Conservation (phyloP, 129 eudicot genomes). For the Glebionis coronaria region DNA sequence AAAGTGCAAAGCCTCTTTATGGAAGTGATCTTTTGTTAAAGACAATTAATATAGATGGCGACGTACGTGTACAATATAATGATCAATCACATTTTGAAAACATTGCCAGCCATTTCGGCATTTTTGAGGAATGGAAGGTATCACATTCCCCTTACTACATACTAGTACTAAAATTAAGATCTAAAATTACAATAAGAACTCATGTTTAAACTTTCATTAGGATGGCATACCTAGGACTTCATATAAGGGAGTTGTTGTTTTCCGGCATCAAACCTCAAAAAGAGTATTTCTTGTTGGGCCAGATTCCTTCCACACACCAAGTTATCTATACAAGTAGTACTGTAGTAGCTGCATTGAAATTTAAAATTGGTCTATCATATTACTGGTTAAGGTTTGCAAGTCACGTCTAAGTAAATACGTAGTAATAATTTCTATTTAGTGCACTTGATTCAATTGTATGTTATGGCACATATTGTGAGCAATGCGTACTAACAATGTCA, state of each 20-base stretch:
- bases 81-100: slow-evolving; percentile 72
- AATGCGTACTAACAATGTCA: too few species aligned
- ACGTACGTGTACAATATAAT: slow-evolving; percentile 67
- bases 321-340: too few species aligned
- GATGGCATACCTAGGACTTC: slow-evolving; percentile 88
- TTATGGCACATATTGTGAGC: too few species aligned
- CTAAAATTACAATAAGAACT: neutral
- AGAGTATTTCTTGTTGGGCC: slow-evolving; percentile 84
- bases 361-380: too few species aligned
- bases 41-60: slow-evolving; percentile 60
- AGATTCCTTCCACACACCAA: slow-evolving; percentile 48
- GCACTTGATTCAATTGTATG: too few species aligned
- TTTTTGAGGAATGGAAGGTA: slow-evolving; percentile 99
- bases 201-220: slow-evolving; percentile 32
- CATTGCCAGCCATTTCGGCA: slow-evolving; percentile 84
- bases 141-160: neutral
- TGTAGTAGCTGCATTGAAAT: too few species aligned
- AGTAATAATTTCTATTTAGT: too few species aligned
- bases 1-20: slow-evolving; percentile 57
- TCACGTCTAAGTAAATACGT: too few species aligned
- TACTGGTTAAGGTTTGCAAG: too few species aligned
- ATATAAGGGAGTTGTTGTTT: slow-evolving; percentile 82
- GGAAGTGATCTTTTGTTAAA: slow-evolving; percentile 62
- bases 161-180: too few species aligned
- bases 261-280: slow-evolving; percentile 57